These are phyloP conservation scores for Cladophialophora bantiana DNA, from an alignment of 2,329 filamentous ascomycete species.

Conservation along the genomic window DNA sequence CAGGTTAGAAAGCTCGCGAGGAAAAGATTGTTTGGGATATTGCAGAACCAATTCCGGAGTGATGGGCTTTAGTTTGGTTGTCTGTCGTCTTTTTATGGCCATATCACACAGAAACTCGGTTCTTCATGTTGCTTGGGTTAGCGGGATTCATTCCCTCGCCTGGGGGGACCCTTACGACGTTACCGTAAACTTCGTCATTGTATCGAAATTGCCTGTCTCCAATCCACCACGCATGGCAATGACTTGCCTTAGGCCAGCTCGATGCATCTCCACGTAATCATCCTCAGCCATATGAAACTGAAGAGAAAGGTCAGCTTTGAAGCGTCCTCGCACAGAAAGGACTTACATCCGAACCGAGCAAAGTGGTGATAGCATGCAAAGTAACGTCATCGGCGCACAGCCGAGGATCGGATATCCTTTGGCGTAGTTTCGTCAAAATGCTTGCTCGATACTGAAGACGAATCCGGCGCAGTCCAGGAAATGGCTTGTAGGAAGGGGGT, in stretches of 20 bases:
- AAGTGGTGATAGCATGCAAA: not conserved
- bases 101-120: not conserved
- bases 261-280: constrained; percentile 3
- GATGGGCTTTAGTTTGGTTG: not conserved
- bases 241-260: not conserved
- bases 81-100: not conserved
- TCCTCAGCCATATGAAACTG: constrained; percentile 1
- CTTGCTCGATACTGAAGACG: not conserved
- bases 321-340: not conserved
- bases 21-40: not conserved
- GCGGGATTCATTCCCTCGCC: not conserved
- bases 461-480: not conserved
- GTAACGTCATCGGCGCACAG: not conserved
- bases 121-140: not conserved
- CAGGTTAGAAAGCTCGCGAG: not conserved
- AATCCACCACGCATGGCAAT: not conserved
- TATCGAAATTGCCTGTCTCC: not conserved
- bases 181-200: not conserved
- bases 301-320: not conserved
- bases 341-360: not conserved
- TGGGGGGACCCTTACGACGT: not conserved
- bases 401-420: constrained; percentile 2
- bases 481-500: not conserved
- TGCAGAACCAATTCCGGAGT: not conserved
- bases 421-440: not conserved